These are phyloP conservation scores for Chaetomium sp. DNA, from an alignment of 2,329 filamentous ascomycete genomes.

Conservation along the genomic window DNA sequence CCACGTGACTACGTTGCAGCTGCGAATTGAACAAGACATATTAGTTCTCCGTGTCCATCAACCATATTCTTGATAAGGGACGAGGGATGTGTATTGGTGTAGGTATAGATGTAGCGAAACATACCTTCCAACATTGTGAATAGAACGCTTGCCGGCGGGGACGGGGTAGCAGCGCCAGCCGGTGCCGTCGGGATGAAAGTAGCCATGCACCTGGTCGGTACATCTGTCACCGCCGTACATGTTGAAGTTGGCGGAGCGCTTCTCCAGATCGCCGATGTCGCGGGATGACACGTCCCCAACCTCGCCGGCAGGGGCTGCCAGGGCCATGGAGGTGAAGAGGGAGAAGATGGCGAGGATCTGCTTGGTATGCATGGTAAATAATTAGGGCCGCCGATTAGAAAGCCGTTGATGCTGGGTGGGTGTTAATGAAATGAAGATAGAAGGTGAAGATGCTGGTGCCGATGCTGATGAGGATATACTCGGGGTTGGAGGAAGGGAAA, in stretches of 20 bases:
- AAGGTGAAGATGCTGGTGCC: constrained; percentile 3
- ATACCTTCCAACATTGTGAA: background rate
- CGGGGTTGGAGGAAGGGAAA: background rate
- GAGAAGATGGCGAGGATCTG: constrained; percentile 7
- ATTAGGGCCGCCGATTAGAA: background rate
- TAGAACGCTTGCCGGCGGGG: constrained; percentile 2
- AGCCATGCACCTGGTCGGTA: constrained; percentile 1
- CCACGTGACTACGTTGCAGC: background rate
- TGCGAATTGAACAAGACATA: background rate
- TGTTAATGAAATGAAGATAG: background rate
- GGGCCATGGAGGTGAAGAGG: background rate
- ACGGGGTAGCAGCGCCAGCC: constrained; percentile 5
- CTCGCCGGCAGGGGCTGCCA: constrained; percentile 3
- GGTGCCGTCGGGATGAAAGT: background rate
- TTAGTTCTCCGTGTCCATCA: background rate
- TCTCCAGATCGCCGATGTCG: background rate
- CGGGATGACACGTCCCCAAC: background rate
- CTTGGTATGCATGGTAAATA: constrained; percentile 2
- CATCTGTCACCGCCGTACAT: constrained; percentile 4
- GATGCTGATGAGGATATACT: background rate
- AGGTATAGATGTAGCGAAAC: background rate
- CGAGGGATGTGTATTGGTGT: background rate
- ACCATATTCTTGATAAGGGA: constrained; percentile 4
- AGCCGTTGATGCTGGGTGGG: background rate
- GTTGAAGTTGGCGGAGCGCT: constrained; percentile 6